Conservation (phyloP, 441 rosid genomes). For the Codiaeum variegatum region DNA sequence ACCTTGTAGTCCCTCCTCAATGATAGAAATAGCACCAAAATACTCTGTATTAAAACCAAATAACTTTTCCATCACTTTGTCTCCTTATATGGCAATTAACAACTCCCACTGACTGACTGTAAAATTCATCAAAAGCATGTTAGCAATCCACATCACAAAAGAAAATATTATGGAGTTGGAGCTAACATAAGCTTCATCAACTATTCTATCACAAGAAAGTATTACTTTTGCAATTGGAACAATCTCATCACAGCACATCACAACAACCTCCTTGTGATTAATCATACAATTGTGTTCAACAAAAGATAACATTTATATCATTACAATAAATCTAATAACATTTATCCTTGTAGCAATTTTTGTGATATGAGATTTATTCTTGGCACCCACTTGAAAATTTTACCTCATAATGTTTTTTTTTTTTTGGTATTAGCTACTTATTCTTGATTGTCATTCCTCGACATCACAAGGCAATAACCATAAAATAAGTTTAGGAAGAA, state of each 20-base stretch:
- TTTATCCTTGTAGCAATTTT: not conserved
- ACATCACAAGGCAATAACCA: not conserved
- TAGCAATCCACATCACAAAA: constrained; percentile 16
- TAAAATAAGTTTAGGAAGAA: not conserved
- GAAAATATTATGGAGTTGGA: not conserved
- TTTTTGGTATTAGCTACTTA: not conserved
- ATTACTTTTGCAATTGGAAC: constrained; percentile 67
- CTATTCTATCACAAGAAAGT: not conserved
- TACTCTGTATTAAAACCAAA: constrained; percentile 61
- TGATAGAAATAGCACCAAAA: constrained; percentile 63
- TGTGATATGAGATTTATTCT: not conserved
- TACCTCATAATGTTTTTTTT: not conserved
- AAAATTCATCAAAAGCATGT: constrained; percentile 24
- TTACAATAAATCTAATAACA: not conserved
- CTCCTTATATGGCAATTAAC: constrained; percentile 45
- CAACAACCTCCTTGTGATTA: constrained; percentile 91
- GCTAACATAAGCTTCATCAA: constrained; percentile 4
- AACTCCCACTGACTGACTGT: constrained; percentile 79
- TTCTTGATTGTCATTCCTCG: not conserved
- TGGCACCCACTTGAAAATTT: not conserved
- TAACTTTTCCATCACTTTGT: constrained; percentile 50
- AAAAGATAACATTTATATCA: not conserved
- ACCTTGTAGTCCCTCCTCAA: constrained; percentile 62
- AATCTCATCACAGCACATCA: constrained; percentile 80
- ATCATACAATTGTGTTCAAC: constrained; percentile 42